A percentile compares a stretch with the other conserved stretches of the same genome.
Conservation (phyloP, 148 eudicot genomes). For the Cornus controversa region DNA sequence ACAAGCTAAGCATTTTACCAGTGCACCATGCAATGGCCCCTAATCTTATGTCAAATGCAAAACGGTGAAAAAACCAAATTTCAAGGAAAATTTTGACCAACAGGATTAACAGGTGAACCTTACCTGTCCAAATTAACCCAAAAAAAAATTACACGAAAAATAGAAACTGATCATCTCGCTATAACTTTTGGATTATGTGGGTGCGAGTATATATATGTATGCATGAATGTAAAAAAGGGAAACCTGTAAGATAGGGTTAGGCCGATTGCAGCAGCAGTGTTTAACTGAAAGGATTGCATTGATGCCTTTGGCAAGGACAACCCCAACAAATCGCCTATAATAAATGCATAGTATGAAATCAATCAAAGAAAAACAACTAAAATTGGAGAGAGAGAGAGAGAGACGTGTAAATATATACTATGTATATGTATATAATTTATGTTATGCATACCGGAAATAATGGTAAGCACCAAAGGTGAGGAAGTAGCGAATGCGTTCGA, state of each 20-base stretch:
- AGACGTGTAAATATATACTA: too few relatives aligned
- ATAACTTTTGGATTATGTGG: too few relatives aligned
- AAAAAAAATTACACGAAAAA: too few relatives aligned
- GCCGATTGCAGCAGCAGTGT: conserved; percentile 86
- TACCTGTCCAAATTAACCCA: too few relatives aligned
- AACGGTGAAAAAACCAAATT: too few relatives aligned
- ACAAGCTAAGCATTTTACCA: too few relatives aligned
- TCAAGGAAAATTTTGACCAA: too few relatives aligned
- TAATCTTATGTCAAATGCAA: too few relatives aligned
- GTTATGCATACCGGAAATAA: conserved; percentile 51
- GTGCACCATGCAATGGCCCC: too few relatives aligned
- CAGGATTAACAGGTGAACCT: too few relatives aligned
- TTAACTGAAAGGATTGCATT: conserved; percentile 64
- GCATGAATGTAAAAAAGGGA: neutral
- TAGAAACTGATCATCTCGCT: too few relatives aligned
- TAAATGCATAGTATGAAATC: too few relatives aligned
- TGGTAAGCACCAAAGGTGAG: conserved; percentile 80
- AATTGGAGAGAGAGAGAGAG: neutral
- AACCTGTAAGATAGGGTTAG: conserved; percentile 93
- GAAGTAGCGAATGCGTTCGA: conserved; percentile 65
- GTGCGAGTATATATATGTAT: neutral
- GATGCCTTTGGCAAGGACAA: conserved; percentile 61
- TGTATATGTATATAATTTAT: neutral
- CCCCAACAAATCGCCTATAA: conserved; percentile 60
- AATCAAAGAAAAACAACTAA: neutral